phyloP scores from a whole-genome alignment of 2,329 filamentous ascomycete genomes.

The Pseudofabraea citricarpa region DNA sequence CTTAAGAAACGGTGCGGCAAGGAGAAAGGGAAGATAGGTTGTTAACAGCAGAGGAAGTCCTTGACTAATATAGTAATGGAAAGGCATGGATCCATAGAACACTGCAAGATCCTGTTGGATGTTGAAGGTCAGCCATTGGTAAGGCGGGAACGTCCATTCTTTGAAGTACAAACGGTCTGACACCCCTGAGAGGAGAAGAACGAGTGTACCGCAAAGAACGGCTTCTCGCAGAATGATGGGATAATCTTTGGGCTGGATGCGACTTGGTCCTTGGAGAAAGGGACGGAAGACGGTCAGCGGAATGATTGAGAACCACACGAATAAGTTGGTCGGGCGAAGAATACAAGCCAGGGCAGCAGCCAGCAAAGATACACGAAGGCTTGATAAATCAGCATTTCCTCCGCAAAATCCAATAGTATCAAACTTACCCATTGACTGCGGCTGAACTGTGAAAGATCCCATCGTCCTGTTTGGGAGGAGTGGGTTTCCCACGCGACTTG shows the following conservation, averaged over 20 bases:
- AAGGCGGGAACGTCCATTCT: constrained; percentile 81
- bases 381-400: constrained; percentile 27
- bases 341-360: constrained; percentile 80
- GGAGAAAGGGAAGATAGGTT: constrained; percentile 72
- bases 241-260: constrained; percentile 26
- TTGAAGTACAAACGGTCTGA: constrained; percentile 79
- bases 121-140: constrained; percentile 88
- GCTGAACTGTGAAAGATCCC: constrained; percentile 18
- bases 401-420: too few relatives aligned
- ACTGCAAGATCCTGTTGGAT: constrained; percentile 79
- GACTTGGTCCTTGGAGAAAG: constrained; percentile 29
- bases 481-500: constrained; percentile 14
- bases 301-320: constrained; percentile 75
- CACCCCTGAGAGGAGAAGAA: constrained; percentile 58
- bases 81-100: constrained; percentile 87
- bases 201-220: constrained; percentile 55
- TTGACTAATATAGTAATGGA: constrained; percentile 91
- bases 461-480: constrained; percentile 9
- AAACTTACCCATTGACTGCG: constrained; percentile 28
- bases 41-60: constrained; percentile 84
- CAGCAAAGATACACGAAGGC: constrained; percentile 59
- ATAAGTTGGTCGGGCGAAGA: constrained; percentile 80
- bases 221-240: constrained; percentile 57
- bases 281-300: constrained; percentile 44
- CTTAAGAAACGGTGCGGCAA: constrained; percentile 52